Percentiles rank a stretch among this genome's conserved stretches.
These are phyloP conservation scores for Coemansia sp. DNA, from an alignment of 192 early-diverging fungal species.

Conservation along the genomic window DNA sequence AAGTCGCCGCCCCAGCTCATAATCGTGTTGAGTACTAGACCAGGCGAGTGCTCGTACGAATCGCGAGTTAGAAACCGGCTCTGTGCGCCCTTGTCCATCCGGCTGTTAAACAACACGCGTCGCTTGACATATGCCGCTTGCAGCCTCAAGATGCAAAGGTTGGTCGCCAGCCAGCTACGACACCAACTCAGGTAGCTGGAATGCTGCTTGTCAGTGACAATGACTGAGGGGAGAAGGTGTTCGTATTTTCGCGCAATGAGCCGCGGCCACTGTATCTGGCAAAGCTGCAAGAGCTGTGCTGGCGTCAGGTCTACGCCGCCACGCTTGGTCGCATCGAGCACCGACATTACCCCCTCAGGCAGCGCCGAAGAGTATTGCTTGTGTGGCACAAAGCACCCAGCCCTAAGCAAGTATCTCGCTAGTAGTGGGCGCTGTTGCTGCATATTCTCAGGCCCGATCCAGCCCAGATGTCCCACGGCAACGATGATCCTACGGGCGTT, in stretches of 20 bases:
- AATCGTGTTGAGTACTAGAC: constrained; percentile 34
- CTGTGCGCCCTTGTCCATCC: constrained; percentile 19
- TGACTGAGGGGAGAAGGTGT: background rate
- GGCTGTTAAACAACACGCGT: constrained; percentile 18
- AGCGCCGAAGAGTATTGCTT: background rate
- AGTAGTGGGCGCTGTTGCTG: constrained; percentile 21
- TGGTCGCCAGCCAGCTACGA: constrained; percentile 27
- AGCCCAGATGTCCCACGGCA: constrained; percentile 23
- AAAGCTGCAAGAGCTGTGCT: constrained; percentile 20
- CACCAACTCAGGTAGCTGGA: constrained; percentile 5
- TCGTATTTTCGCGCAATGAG: constrained; percentile 30
- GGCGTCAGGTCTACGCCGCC: constrained; percentile 11
- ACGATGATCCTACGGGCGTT: constrained; percentile 9
- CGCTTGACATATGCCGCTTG: constrained; percentile 12
- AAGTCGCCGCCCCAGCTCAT: constrained; percentile 40
- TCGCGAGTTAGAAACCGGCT: constrained; percentile 15
- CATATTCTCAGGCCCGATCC: constrained; percentile 31
- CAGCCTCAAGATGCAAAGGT: constrained; percentile 26
- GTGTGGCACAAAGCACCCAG: constrained; percentile 2
- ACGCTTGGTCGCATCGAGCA: background rate
- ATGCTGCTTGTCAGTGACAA: background rate
- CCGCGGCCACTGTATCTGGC: constrained; percentile 45
- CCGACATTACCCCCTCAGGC: background rate
- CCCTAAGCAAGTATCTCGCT: constrained; percentile 11
- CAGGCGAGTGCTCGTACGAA: constrained; percentile 35